Evolutionary conservation across 331 rosid genomes (phyloP).

Genomic region (Acacia concinna): DNA sequence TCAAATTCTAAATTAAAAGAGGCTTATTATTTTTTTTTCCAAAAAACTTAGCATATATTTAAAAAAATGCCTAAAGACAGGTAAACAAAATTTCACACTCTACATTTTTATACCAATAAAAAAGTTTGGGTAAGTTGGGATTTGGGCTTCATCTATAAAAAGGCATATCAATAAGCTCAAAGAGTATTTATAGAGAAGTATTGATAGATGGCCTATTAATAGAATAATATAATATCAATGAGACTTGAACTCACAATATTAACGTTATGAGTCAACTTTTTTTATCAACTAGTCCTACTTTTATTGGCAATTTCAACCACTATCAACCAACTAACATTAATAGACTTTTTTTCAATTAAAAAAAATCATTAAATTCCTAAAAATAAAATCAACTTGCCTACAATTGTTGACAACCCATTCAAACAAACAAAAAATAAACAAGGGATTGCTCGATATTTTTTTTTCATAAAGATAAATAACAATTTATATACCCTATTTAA

Average conservation of each 20-base stretch:
- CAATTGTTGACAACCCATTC: not conserved
- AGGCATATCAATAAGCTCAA: rapidly evolving
- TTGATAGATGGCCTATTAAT: no score
- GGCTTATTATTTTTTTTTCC: not conserved
- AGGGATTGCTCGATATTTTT: not conserved
- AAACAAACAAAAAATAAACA: not conserved
- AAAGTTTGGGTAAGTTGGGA: no score
- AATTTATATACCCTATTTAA: not conserved
- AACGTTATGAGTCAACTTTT: no score
- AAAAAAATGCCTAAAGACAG: not conserved
- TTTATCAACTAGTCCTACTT: no score
- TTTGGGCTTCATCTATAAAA: rapidly evolving
- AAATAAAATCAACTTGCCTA: not conserved
- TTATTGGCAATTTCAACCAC: not conserved
- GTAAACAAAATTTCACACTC: not conserved
- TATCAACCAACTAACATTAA: not conserved
- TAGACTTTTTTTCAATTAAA: not conserved
- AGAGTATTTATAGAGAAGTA: no score
- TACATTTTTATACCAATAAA: no score
- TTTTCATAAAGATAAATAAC: not conserved
- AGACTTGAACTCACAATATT: no score
- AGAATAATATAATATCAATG: rapidly evolving
- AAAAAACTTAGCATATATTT: not conserved
- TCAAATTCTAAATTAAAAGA: not conserved
- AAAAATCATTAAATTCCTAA: not conserved